phyloP scores from a whole-genome alignment of 768 basidiomycete species.

The Butyriboletus loyo region DNA sequence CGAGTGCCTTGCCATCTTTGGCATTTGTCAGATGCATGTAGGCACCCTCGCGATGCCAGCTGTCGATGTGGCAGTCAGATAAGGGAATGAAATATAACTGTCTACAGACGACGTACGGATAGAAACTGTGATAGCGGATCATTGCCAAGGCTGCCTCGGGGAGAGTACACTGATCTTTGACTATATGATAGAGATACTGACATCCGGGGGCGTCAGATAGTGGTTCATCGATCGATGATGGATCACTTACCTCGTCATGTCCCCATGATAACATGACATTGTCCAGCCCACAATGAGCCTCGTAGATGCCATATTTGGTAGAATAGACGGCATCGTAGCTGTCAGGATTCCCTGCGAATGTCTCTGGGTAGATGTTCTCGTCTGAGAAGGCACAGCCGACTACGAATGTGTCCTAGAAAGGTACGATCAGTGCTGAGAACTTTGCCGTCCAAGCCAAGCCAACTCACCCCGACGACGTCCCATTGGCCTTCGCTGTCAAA shows the following conservation, averaged over 20 bases:
- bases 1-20: conserved; percentile 59
- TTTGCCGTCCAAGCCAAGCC: background rate
- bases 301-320: conserved; percentile 71
- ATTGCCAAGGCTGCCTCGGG: conserved; percentile 83
- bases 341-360: conserved; percentile 75
- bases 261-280: conserved; percentile 91
- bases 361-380: conserved; percentile 77
- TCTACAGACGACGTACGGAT: conserved; percentile 51
- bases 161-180: conserved; percentile 78
- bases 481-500: conserved; percentile 89
- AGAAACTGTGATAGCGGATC: conserved; percentile 95
- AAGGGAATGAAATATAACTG: background rate
- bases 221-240: conserved; percentile 3
- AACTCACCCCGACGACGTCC: conserved; percentile 85
- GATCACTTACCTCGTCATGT: conserved; percentile 74
- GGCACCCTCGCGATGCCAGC: conserved; percentile 87
- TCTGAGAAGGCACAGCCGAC: conserved; percentile 87
- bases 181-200: conserved; percentile 79
- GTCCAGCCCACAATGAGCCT: conserved; percentile 76
- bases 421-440: conserved; percentile 1
- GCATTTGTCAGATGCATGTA: conserved; percentile 78
- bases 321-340: conserved; percentile 60
- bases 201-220: conserved; percentile 5
- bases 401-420: conserved; percentile 62
- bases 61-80: conserved; percentile 18